Evolutionary conservation across 129 eudicot species (phyloP), one percentile per base, ranked within the genome.

Genomic region (Logfia minima): DNA sequence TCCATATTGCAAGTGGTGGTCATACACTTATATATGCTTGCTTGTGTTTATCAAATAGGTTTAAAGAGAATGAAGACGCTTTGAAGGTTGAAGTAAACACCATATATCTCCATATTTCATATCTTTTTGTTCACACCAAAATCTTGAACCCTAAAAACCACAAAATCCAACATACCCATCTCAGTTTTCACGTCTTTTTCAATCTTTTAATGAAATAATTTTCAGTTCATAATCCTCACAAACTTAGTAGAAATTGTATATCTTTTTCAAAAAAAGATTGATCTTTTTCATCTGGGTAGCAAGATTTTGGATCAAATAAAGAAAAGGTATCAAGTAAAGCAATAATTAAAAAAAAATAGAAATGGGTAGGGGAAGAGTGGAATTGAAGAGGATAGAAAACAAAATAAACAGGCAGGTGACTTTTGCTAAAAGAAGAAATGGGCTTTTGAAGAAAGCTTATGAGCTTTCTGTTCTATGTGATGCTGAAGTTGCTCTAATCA

Each of bases 401-500:
- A 84, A 84, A 58, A 84, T 84, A 37, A 84, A 79, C 64, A 68
- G 87, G 14, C 87, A 84, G 53, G 87, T 84, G 21, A 84, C 87
- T 39, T 84, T 84, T 77, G 83, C 87, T 7, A 90, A 90, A 82
- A 76, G 96, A 58, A 72, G 96, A 85, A 89, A 87, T 83, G 96
- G 96, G 37, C 79, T 89, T 61, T 62, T 90, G 14, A 90, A 90
- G 87, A 90, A 90, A 75, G 96, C 96, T 13, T 90, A 85, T 82
- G 96, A 87, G 79, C 96, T 90, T 41, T 90, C 96, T 65, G 96
- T 90, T 70, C 92, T 90, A 67, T 90, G 96, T 84, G 96, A 90
- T 90, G 96, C 96, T 77, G 92, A 90, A 28, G 92, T 90, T 70
- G 96, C 91, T 5, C 85, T 90, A 66, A 82, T 92, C 24, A 88